Evolutionary conservation across 768 basidiomycete genomes (phyloP), one percentile per base, ranked within the genome.

Genomic region (Hysterangium stoloniferum): DNA sequence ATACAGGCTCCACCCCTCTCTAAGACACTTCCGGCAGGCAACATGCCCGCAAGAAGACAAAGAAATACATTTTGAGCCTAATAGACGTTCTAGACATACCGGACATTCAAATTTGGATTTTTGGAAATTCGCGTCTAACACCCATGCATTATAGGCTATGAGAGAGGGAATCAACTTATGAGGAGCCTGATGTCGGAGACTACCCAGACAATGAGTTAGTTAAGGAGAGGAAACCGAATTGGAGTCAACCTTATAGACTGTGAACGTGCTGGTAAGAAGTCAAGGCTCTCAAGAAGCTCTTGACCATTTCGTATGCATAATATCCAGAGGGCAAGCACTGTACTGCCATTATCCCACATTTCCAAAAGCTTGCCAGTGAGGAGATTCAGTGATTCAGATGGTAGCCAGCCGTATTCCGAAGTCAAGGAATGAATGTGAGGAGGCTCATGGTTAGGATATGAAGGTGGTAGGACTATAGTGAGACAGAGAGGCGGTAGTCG

Each of bases 1-100:
- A 56, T 83, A 85, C 44, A 91, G 62, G 37, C 75, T 73, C 91
- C 91, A 96, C 62, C 86, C 93, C 45, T 85, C 82, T 46, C 72
- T 71, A 24, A 95, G 64, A 61, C 92, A 95, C 6, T 74, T 64
- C n/a, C 79, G 77, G 62, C 92, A 95, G 63, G 92, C 94, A 11
- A 92, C 75, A 63, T 94, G 92, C 1, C 66, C 65, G 60, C 91
- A 94, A 2, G 69, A 61, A 27, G 37, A 24, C 43, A 94, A 69
- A 54, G 77, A 72, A 13, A 92, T 58, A 61, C 90, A 92, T 56
- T 78, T 77, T 12, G 77, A 72, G 37, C 92, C 92, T 61, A 89
- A 92, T 52, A 79, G 66, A 12, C 77, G 74, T 31, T 76, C 74
- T 4, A 94, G 66, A 63, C 92, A 95, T 44, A 95, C 79, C 22